These are phyloP conservation scores for Endocarpon pusillum DNA, from an alignment of 495 filamentous ascomycete species.

Conservation along the genomic window DNA sequence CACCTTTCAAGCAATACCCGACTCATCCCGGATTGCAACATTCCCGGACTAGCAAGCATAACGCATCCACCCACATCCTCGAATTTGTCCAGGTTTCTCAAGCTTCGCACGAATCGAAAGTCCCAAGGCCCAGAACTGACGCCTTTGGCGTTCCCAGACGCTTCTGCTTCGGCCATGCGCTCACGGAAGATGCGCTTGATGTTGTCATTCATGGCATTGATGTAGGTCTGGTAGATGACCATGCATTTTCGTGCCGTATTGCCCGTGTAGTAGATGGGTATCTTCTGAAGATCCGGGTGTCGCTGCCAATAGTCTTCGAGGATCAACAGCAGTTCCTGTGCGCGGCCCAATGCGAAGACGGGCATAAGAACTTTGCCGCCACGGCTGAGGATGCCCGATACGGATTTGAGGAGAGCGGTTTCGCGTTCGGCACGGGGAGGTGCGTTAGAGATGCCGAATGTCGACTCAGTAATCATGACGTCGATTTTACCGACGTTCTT, in stretches of 20 bases:
- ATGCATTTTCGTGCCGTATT: slow-evolving; percentile 92
- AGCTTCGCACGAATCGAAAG: slow-evolving; percentile 73
- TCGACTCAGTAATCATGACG: slow-evolving; percentile 91
- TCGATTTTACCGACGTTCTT: slow-evolving; percentile 64
- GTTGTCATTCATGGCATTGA: slow-evolving; percentile 96
- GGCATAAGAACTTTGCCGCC: slow-evolving; percentile 89
- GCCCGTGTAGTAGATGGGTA: slow-evolving; percentile 91
- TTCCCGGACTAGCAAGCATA: slow-evolving; percentile 92
- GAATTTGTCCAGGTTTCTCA: slow-evolving; percentile 85
- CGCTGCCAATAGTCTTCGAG: slow-evolving; percentile 92
- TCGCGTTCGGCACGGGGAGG: slow-evolving; percentile 80
- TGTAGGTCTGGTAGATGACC: slow-evolving; percentile 96
- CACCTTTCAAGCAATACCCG: slow-evolving; percentile 84
- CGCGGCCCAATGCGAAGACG: slow-evolving; percentile 83
- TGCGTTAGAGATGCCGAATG: slow-evolving; percentile 85
- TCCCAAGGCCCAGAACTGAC: slow-evolving; percentile 82
- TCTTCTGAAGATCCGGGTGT: slow-evolving; percentile 69
- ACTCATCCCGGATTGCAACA: slow-evolving; percentile 91
- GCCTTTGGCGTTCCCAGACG: slow-evolving; percentile 46
- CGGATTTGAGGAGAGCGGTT: slow-evolving; percentile 81
- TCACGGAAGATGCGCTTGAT: slow-evolving; percentile 82
- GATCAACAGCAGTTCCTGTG: slow-evolving; percentile 86
- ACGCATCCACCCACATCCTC: slow-evolving; percentile 93
- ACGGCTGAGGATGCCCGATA: slow-evolving; percentile 74
- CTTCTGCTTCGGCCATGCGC: slow-evolving; percentile 73